Evolutionary conservation across 2,329 filamentous ascomycete genomes (phyloP).

Genomic region (Hymenoscyphus infarciens): DNA sequence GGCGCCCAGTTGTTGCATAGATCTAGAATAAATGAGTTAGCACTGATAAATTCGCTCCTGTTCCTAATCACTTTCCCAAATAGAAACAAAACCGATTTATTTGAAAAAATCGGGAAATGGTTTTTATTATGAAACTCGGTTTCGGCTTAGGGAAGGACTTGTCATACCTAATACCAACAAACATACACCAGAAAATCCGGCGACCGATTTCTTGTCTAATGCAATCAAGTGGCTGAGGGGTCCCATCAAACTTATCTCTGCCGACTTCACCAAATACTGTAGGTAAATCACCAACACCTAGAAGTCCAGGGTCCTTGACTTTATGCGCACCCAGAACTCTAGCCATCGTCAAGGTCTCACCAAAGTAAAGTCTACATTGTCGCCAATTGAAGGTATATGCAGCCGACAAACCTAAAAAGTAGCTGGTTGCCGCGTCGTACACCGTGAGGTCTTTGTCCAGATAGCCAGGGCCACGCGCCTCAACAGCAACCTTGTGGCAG

Average conservation of each 20-base stretch:
- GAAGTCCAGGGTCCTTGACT: conserved; percentile 40
- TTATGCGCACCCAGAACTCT: conserved; percentile 64
- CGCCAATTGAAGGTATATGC: conserved; percentile 67
- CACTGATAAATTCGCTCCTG: neutral
- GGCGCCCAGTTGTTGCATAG: conserved; percentile 73
- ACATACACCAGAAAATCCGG: conserved; percentile 80
- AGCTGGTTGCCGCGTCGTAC: conserved; percentile 69
- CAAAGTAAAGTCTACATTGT: conserved; percentile 65
- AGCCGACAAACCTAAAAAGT: conserved; percentile 65
- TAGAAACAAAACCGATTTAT: neutral
- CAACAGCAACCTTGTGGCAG: conserved; percentile 66
- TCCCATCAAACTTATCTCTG: conserved; percentile 12
- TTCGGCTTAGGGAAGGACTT: conserved; percentile 6
- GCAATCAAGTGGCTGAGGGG: conserved; percentile 49
- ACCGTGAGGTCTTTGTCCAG: conserved; percentile 54
- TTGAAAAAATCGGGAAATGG: conserved; percentile 21
- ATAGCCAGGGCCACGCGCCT: conserved; percentile 59
- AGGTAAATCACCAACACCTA: conserved; percentile 28
- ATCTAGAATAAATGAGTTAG: conserved; percentile 43
- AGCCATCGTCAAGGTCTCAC: conserved; percentile 67
- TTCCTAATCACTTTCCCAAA: neutral
- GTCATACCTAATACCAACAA: conserved; percentile 65
- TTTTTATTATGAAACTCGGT: too few species aligned
- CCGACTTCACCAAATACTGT: conserved; percentile 25
- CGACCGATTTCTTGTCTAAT: conserved; percentile 71